These are phyloP conservation scores for Venturia asperata DNA, from an alignment of 2,329 filamentous ascomycete species.

Conservation along the genomic window DNA sequence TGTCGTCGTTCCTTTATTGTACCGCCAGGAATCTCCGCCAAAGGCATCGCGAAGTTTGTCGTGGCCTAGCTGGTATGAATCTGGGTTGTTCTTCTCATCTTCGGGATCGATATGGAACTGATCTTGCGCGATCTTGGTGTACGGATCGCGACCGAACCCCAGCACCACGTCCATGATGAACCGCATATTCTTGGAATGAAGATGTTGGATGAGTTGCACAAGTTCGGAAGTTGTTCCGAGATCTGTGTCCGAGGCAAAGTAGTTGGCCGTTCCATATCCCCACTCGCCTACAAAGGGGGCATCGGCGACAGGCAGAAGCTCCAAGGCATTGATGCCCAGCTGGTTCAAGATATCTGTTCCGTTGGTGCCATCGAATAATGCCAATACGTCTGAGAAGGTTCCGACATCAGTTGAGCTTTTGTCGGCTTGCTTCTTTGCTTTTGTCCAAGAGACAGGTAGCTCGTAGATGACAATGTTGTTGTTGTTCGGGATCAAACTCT, in stretches of 20 bases:
- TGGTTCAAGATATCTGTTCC: neutral
- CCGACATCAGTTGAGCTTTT: neutral
- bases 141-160: neutral
- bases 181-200: neutral
- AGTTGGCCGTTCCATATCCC: neutral
- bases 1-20: neutral
- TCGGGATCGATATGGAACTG: neutral
- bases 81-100: neutral
- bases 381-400: neutral
- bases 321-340: neutral
- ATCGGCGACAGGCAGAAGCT: neutral
- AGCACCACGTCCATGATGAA: constrained; percentile 3
- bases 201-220: neutral
- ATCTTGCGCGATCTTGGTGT: neutral
- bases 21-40: neutral
- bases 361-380: neutral
- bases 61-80: neutral
- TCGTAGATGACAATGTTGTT: neutral
- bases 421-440: neutral
- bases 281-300: neutral
- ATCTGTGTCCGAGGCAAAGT: constrained; percentile 2
- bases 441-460: constrained; percentile 1
- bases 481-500: neutral
- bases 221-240: neutral
- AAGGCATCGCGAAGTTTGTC: neutral